These are phyloP conservation scores for Phytophthora constricta DNA, from an alignment of 352 stramenopile species.

Conservation along the genomic window DNA sequence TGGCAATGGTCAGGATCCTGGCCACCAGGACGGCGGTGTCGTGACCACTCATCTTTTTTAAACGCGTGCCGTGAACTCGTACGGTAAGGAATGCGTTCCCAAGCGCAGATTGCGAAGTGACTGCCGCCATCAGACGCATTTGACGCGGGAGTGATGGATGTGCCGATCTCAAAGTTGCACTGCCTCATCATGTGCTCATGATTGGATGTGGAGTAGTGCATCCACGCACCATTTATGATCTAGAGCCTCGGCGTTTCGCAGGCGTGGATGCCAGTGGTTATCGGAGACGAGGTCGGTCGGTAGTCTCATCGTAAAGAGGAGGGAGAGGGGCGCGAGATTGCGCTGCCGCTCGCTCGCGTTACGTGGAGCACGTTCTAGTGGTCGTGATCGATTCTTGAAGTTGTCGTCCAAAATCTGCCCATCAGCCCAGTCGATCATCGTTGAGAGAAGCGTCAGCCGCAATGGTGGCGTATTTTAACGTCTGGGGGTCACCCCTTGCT, in stretches of 20 bases:
- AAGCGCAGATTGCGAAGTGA: background rate
- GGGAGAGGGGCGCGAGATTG: background rate
- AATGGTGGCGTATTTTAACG: no score
- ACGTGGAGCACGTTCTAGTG: conserved; percentile 3
- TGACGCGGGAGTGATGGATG: background rate
- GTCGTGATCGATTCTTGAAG: background rate
- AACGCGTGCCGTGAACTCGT: background rate
- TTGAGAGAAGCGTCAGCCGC: no score
- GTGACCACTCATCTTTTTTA: conserved; percentile 5
- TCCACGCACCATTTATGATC: conserved; percentile 1
- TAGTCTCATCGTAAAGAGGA: background rate
- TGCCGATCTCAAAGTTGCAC: no score
- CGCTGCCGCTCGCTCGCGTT: background rate
- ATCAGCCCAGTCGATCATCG: no score
- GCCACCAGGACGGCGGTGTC: conserved; percentile 27
- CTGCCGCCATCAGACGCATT: background rate
- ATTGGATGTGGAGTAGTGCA: background rate
- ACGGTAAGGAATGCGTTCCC: background rate
- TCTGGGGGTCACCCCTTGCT: no score
- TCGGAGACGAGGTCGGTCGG: background rate
- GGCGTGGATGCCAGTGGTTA: background rate
- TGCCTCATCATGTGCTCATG: background rate
- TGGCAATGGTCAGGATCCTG: conserved; percentile 38
- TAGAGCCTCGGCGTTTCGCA: background rate
- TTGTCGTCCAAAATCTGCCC: no score